A percentile compares a stretch with the other conserved stretches of the same genome.
These are phyloP conservation scores for Cladosporium colombiae DNA, from an alignment of 2,329 filamentous ascomycete species.

Conservation along the genomic window DNA sequence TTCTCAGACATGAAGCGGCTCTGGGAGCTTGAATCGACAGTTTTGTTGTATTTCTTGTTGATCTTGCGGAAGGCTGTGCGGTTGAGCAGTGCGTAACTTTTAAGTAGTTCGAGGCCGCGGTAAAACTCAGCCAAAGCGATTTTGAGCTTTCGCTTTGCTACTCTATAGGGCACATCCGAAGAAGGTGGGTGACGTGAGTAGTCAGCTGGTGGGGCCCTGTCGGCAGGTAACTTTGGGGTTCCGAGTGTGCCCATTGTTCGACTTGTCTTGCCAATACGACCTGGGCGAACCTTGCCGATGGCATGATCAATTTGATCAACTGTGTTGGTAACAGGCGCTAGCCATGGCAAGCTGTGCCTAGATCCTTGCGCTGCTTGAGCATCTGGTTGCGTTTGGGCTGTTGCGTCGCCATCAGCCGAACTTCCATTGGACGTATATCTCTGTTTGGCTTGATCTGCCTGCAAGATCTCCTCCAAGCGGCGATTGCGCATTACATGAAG, in stretches of 20 bases:
- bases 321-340: slow-evolving; percentile 44
- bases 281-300: slow-evolving; percentile 39
- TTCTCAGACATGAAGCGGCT: slow-evolving; percentile 87
- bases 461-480: slow-evolving; percentile 70
- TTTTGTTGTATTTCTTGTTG: slow-evolving; percentile 98
- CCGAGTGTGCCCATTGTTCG: slow-evolving; percentile 44
- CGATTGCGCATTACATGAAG: slow-evolving; percentile 90
- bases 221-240: slow-evolving; percentile 41
- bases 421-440: slow-evolving; percentile 9
- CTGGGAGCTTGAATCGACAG: slow-evolving; percentile 73
- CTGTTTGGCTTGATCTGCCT: slow-evolving; percentile 40
- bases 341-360: slow-evolving; percentile 28
- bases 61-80: slow-evolving; percentile 94
- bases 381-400: neutral
- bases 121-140: slow-evolving; percentile 91
- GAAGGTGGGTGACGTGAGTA: slow-evolving; percentile 43
- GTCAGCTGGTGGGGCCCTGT: slow-evolving; percentile 39
- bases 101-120: slow-evolving; percentile 84
- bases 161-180: slow-evolving; percentile 73
- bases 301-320: slow-evolving; percentile 22
- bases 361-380: neutral
- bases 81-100: slow-evolving; percentile 87
- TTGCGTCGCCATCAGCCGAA: slow-evolving; percentile 12
- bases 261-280: slow-evolving; percentile 58
- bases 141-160: slow-evolving; percentile 90